phyloP scores from a whole-genome alignment of 306 rosid species.

The Astragalus membranaceus region DNA sequence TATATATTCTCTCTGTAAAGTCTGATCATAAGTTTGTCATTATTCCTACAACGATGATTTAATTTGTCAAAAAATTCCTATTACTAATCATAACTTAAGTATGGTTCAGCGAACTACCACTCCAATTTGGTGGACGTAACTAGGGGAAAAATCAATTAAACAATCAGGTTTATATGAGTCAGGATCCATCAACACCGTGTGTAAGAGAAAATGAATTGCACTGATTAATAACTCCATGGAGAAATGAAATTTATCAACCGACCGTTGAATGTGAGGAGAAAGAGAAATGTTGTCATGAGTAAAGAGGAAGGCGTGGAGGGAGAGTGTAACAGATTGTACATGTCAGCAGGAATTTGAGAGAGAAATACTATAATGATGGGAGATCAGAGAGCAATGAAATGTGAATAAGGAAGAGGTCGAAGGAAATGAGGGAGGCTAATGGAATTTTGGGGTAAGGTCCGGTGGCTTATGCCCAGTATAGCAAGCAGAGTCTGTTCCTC shows the following conservation, averaged over 20 bases:
- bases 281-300: too few species aligned
- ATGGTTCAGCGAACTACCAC: not conserved
- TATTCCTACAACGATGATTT: not conserved
- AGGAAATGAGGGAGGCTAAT: not conserved
- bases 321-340: not conserved
- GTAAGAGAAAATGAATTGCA: too few species aligned
- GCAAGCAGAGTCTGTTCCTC: not conserved
- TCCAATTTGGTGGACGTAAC: too few species aligned
- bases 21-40: not conserved
- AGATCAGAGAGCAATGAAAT: too few species aligned
- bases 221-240: too few species aligned
- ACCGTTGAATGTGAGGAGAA: too few species aligned
- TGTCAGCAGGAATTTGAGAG: not conserved
- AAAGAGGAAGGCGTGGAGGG: too few species aligned
- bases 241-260: too few species aligned
- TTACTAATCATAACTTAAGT: not conserved
- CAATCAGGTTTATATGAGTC: too few species aligned
- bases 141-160: too few species aligned
- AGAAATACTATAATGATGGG: not conserved
- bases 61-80: not conserved
- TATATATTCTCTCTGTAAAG: not conserved
- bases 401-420: not conserved
- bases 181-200: too few species aligned
- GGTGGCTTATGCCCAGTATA: not conserved
- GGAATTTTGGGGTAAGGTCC: not conserved